These are phyloP conservation scores for Lachnellula arida DNA, from an alignment of 2,329 filamentous ascomycete species.

Conservation along the genomic window DNA sequence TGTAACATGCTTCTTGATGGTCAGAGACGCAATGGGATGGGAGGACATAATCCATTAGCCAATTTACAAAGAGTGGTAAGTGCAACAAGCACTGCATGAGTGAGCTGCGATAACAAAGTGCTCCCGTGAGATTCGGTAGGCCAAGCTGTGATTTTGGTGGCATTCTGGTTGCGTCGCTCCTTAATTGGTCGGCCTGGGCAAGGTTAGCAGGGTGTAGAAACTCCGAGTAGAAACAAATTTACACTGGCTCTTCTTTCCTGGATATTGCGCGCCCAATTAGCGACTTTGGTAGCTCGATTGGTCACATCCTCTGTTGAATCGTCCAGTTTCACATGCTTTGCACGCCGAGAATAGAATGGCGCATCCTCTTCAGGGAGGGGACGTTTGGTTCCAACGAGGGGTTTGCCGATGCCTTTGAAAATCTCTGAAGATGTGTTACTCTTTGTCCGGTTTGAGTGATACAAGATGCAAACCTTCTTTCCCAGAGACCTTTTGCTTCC, in stretches of 20 bases:
- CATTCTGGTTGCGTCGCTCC: constrained; percentile 17
- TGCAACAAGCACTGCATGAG: constrained; percentile 33
- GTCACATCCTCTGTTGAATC: constrained; percentile 2
- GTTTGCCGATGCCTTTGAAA: too few relatives aligned
- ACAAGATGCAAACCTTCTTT: not conserved
- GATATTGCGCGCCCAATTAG: constrained; percentile 2
- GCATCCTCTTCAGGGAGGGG: not conserved
- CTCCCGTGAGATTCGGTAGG: constrained; percentile 25
- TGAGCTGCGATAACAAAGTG: constrained; percentile 32
- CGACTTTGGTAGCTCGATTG: not conserved
- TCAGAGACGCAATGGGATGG: constrained; percentile 5
- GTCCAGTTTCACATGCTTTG: constrained; percentile 7
- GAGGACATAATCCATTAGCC: constrained; percentile 23
- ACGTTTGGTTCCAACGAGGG: too few relatives aligned
- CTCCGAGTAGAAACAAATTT: not conserved
- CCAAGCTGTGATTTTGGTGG: constrained; percentile 24
- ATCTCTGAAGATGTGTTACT: too few relatives aligned
- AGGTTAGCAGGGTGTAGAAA: not conserved
- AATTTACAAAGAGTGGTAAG: constrained; percentile 31
- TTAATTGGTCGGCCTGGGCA: constrained; percentile 14
- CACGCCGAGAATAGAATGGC: constrained; percentile 2
- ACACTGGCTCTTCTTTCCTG: not conserved
- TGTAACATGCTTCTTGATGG: not conserved
- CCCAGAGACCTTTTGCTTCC: constrained; percentile 3
- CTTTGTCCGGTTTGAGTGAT: too few relatives aligned